Evolutionary conservation across 2,329 filamentous ascomycete genomes (phyloP).

Genomic region (Neofusicoccum cordaticola): DNA sequence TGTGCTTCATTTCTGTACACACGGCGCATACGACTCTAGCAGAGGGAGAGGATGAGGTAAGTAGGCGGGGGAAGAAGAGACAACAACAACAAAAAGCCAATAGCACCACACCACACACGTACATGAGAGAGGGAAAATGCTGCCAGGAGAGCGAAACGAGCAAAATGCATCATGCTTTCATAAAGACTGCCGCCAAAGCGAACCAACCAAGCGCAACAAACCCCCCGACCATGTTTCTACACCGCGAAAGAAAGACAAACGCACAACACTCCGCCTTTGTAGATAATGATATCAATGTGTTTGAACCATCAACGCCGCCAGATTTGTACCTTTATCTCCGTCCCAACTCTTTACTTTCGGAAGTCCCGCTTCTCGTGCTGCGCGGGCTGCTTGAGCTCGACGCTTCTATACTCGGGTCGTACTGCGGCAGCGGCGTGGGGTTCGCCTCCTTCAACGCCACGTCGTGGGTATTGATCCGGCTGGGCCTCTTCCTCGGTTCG

Average conservation of each 20-base stretch:
- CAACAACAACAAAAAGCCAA: too few species aligned
- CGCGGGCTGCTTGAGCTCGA: constrained; percentile 32
- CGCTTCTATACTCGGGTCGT: constrained; percentile 37
- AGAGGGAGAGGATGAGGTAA: too few species aligned
- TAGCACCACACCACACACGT: too few species aligned
- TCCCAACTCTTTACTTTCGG: background rate
- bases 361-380: constrained; percentile 19
- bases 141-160: background rate
- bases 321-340: background rate
- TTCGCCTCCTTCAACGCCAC: constrained; percentile 35
- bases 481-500: constrained; percentile 19
- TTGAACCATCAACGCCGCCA: background rate
- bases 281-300: background rate
- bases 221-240: background rate
- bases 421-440: constrained; percentile 33
- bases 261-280: background rate
- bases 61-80: too few species aligned
- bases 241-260: background rate
- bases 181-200: background rate
- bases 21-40: background rate
- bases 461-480: constrained; percentile 1
- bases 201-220: background rate
- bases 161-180: background rate
- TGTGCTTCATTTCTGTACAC: background rate
- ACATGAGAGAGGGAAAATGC: too few species aligned